Conservation (phyloP, 2,329 filamentous ascomycete species). For the Elsinoe perseae region DNA sequence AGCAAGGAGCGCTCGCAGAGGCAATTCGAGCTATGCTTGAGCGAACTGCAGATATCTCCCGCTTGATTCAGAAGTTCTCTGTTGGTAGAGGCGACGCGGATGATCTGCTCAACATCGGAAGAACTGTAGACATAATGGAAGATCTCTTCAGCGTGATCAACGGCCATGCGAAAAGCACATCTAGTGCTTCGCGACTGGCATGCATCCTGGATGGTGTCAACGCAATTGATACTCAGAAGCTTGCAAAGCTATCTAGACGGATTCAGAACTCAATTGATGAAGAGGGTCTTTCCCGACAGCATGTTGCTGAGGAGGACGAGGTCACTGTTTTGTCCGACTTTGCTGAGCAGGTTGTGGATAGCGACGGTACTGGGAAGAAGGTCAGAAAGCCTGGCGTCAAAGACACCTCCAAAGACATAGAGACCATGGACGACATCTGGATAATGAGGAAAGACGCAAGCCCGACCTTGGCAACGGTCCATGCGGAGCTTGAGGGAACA, state of each 20-base stretch:
- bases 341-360: slow-evolving; percentile 61
- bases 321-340: slow-evolving; percentile 63
- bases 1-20: slow-evolving; percentile 60
- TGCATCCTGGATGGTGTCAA: slow-evolving; percentile 38
- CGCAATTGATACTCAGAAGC: slow-evolving; percentile 54
- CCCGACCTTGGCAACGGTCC: slow-evolving; percentile 55
- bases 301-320: slow-evolving; percentile 66
- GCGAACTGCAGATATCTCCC: slow-evolving; percentile 74
- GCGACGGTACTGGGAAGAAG: slow-evolving; percentile 44
- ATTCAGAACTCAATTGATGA: slow-evolving; percentile 83
- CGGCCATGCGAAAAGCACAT: slow-evolving; percentile 33
- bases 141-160: slow-evolving; percentile 50
- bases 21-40: slow-evolving; percentile 60
- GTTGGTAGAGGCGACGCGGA: slow-evolving; percentile 87
- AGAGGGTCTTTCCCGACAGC: slow-evolving; percentile 74
- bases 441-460: slow-evolving; percentile 63
- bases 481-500: slow-evolving; percentile 57
- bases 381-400: slow-evolving; percentile 18
- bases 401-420: slow-evolving; percentile 15
- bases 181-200: slow-evolving; percentile 19
- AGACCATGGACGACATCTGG: slow-evolving; percentile 44
- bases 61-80: slow-evolving; percentile 88
- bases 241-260: slow-evolving; percentile 58
- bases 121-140: slow-evolving; percentile 67
- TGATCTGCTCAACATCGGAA: slow-evolving; percentile 75